Evolutionary conservation across 169 alveolate genomes (phyloP).

Genomic region (Plasmodium falciparum): DNA sequence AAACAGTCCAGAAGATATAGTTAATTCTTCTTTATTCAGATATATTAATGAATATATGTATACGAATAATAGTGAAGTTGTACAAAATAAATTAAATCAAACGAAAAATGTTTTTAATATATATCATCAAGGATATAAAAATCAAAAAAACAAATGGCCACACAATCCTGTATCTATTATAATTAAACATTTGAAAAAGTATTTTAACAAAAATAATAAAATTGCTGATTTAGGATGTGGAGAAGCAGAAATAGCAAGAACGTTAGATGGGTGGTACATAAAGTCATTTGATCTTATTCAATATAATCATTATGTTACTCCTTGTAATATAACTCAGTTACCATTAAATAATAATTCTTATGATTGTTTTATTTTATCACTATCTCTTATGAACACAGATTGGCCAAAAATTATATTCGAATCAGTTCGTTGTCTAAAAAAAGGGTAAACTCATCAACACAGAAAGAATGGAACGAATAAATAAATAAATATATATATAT

Average conservation of each 20-base stretch:
- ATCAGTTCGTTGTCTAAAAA: conserved; percentile 54
- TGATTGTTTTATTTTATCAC: conserved; percentile 45
- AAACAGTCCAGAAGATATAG: conserved; percentile 50
- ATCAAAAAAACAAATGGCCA: conserved; percentile 84
- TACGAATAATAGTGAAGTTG: conserved; percentile 39
- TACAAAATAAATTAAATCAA: conserved; percentile 42
- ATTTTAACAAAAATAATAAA: conserved; percentile 31
- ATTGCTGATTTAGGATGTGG: conserved; percentile 88
- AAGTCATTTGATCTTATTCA: conserved; percentile 55
- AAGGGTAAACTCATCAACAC: conserved; percentile 2
- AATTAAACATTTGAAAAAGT: conserved; percentile 71
- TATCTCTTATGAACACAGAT: conserved; percentile 67
- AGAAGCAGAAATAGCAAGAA: conserved; percentile 83
- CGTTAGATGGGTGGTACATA: conserved; percentile 29
- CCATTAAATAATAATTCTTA: conserved; percentile 26
- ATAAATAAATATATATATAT: not conserved
- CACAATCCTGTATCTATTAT: conserved; percentile 78
- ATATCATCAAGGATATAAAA: conserved; percentile 82
- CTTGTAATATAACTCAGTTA: conserved; percentile 58
- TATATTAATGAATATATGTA: conserved; percentile 69
- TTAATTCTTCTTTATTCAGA: conserved; percentile 52
- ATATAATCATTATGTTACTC: conserved; percentile 41
- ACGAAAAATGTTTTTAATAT: conserved; percentile 61
- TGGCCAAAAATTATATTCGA: conserved; percentile 74
- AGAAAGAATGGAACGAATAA: not conserved